Evolutionary conservation across 2,329 filamentous ascomycete genomes (phyloP).

Genomic region (Phyllosticta capitalensis): DNA sequence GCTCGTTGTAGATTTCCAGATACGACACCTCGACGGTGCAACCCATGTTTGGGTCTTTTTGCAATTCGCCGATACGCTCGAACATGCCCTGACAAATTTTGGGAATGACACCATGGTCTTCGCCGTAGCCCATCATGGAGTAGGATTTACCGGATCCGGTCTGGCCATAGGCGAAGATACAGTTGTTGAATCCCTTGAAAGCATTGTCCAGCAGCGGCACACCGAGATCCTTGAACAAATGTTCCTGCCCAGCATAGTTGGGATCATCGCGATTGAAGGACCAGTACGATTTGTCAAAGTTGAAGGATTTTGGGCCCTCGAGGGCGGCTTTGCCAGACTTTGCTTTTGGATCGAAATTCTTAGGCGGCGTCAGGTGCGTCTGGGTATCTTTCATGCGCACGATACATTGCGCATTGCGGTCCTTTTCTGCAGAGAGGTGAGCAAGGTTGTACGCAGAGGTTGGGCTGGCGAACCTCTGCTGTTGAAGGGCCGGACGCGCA

Average conservation of each 20-base stretch:
- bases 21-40: slow-evolving; percentile 98
- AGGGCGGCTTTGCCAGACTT: slow-evolving; percentile 58
- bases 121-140: slow-evolving; percentile 99
- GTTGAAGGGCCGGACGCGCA: slow-evolving; percentile 92
- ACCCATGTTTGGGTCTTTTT: slow-evolving; percentile 65
- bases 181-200: slow-evolving; percentile 98
- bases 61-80: slow-evolving; percentile 62
- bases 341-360: slow-evolving; percentile 42
- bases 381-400: slow-evolving; percentile 93
- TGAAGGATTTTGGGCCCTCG: slow-evolving; percentile 71
- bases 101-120: slow-evolving; percentile 91
- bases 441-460: neutral
- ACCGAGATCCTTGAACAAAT: slow-evolving; percentile 81
- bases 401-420: slow-evolving; percentile 89
- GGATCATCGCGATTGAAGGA: slow-evolving; percentile 77
- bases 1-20: slow-evolving; percentile 97
- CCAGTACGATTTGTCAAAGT: slow-evolving; percentile 97
- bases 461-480: slow-evolving; percentile 58
- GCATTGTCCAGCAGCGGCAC: slow-evolving; percentile 92
- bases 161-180: slow-evolving; percentile 98
- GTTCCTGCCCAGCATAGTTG: slow-evolving; percentile 82
- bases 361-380: slow-evolving; percentile 73
- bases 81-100: slow-evolving; percentile 99
- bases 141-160: slow-evolving; percentile 98
- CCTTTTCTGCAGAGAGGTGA: slow-evolving; percentile 57